Percentiles rank a stretch among this genome's conserved stretches.
Conservation (phyloP, 1,284 basidiomycete species). For the Gomphus bonarii region DNA sequence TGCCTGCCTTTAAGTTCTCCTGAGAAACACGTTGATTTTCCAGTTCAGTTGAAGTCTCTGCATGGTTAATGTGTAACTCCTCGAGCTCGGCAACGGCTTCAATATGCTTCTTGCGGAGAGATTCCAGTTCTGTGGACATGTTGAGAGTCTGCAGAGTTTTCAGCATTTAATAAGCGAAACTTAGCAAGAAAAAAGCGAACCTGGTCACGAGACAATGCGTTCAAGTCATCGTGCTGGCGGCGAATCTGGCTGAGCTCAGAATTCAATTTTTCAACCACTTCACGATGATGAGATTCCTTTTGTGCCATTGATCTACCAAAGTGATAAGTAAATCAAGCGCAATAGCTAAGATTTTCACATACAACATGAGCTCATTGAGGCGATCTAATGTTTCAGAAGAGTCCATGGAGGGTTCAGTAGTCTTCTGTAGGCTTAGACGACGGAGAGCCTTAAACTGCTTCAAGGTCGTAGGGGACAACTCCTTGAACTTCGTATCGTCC, state of each 20-base stretch:
- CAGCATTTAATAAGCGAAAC: not conserved
- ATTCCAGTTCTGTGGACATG: conserved; percentile 78
- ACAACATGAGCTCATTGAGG: conserved; percentile 84
- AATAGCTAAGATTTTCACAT: conserved; percentile 19
- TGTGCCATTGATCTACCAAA: conserved; percentile 78
- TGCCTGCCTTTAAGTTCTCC: conserved; percentile 35
- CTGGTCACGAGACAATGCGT: conserved; percentile 71
- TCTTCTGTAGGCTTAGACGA: conserved; percentile 14
- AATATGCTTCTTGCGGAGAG: conserved; percentile 52
- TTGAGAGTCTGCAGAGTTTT: conserved; percentile 50
- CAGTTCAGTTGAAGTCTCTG: conserved; percentile 27
- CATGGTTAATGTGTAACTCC: conserved; percentile 45
- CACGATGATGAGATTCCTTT: conserved; percentile 81
- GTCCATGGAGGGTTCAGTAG: conserved; percentile 29
- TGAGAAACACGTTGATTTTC: conserved; percentile 16
- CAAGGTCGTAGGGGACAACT: conserved; percentile 58
- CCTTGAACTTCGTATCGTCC: conserved; percentile 19
- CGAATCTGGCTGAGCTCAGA: conserved; percentile 57
- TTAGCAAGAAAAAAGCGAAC: conserved; percentile 26
- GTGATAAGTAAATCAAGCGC: not conserved
- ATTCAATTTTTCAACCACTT: conserved; percentile 62
- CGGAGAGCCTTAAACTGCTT: conserved; percentile 63
- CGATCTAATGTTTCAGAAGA: conserved; percentile 61
- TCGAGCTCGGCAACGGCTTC: conserved; percentile 42
- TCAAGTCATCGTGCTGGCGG: conserved; percentile 72